Conservation (phyloP, 495 filamentous ascomycete genomes). For the Aspergillus nidulans region DNA sequence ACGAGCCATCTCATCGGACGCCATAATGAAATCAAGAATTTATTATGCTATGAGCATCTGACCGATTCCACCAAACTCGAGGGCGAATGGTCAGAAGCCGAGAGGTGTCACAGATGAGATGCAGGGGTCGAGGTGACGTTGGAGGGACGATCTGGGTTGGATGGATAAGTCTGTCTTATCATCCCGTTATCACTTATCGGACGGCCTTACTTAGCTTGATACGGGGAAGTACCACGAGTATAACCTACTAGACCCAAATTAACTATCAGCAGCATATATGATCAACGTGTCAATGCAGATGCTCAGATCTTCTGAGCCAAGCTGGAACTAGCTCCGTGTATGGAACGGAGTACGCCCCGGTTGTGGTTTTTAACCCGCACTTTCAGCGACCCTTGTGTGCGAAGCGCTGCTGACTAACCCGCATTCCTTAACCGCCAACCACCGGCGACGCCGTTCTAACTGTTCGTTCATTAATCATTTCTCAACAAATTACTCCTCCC, state of each 20-base stretch:
- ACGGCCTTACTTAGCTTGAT: no score
- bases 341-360: no score
- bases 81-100: background rate
- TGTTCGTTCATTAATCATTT: constrained; percentile 7
- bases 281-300: no score
- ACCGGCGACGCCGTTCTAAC: background rate
- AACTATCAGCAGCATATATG: no score
- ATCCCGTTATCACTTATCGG: background rate
- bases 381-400: background rate
- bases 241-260: no score
- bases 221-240: no score
- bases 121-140: constrained; percentile 1
- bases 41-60: background rate
- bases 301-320: no score
- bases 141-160: background rate
- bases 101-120: background rate
- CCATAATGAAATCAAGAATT: constrained; percentile 15
- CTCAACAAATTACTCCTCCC: constrained; percentile 6
- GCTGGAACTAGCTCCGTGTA: no score
- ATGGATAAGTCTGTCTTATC: background rate
- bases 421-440: background rate
- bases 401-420: constrained; percentile 1
- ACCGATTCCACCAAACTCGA: background rate
- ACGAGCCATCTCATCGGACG: constrained; percentile 14
- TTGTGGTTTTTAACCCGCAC: background rate